A percentile compares a stretch with the other conserved stretches of the same genome.
phyloP scores from a whole-genome alignment of 176 grass and related monocot species.

The Phoenix dactylifera region DNA sequence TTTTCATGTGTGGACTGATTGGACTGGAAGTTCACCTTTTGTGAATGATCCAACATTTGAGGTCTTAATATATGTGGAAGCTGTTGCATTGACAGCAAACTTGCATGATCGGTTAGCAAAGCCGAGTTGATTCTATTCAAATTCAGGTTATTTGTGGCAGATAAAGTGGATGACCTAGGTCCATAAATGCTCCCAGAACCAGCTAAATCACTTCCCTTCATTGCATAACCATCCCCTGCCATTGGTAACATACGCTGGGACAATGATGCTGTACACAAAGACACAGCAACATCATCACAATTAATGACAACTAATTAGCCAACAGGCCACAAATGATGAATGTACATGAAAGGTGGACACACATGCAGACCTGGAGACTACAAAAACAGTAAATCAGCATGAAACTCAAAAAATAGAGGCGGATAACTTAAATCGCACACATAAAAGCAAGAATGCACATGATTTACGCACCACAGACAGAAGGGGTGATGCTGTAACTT shows the following conservation, averaged over 20 bases:
- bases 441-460: too few species aligned
- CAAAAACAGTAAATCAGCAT: too few species aligned
- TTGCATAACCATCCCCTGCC: slow-evolving; percentile 16
- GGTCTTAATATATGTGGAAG: slow-evolving; percentile 61
- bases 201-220: slow-evolving; percentile 38
- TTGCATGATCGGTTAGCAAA: slow-evolving; percentile 49
- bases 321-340: too few species aligned
- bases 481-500: too few species aligned
- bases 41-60: slow-evolving; percentile 67
- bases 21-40: slow-evolving; percentile 67
- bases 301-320: too few species aligned
- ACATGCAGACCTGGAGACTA: too few species aligned
- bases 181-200: slow-evolving; percentile 61
- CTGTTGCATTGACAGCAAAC: slow-evolving; percentile 58
- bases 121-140: slow-evolving; percentile 46
- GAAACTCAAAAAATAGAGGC: too few species aligned
- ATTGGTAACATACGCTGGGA: slow-evolving; percentile 26
- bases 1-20: too few species aligned
- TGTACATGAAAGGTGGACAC: too few species aligned
- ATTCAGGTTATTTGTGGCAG: slow-evolving; percentile 47
- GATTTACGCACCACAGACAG: too few species aligned
- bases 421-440: too few species aligned
- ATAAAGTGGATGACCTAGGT: slow-evolving; percentile 52
- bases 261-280: slow-evolving; percentile 27
- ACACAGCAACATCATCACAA: slow-evolving; percentile 3